A percentile compares a stretch with the other conserved stretches of the same genome.
These are phyloP conservation scores for Emydomyces testavorans DNA, from an alignment of 2,329 filamentous ascomycete genomes.

Conservation along the genomic window DNA sequence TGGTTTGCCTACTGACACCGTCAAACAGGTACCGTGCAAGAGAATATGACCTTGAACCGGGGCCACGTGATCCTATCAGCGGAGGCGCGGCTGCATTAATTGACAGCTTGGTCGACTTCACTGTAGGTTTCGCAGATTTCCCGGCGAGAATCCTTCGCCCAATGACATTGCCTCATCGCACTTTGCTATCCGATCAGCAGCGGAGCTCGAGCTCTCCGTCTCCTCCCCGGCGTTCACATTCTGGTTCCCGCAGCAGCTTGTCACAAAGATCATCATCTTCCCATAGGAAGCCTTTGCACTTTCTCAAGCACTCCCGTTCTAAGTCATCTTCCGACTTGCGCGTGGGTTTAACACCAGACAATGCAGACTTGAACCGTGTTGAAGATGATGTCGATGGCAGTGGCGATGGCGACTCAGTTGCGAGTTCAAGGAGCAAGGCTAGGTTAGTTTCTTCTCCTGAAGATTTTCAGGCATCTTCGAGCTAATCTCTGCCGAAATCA, in stretches of 20 bases:
- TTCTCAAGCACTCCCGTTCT: neutral
- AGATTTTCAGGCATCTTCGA: neutral
- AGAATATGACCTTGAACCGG: conserved; percentile 67
- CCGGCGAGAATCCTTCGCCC: conserved; percentile 42
- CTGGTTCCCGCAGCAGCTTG: neutral
- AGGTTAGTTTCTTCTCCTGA: neutral
- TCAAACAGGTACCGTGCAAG: conserved; percentile 39
- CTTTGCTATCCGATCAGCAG: neutral
- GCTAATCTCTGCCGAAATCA: neutral
- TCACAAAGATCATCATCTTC: neutral
- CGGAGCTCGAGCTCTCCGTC: neutral
- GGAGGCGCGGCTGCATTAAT: conserved; percentile 66
- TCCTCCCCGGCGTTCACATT: neutral
- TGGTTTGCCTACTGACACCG: neutral
- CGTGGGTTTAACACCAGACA: neutral
- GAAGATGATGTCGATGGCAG: neutral
- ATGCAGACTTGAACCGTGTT: neutral
- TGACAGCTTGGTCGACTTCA: conserved; percentile 69
- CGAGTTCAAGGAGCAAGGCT: conserved; percentile 1
- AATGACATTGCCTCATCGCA: neutral
- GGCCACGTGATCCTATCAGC: conserved; percentile 67
- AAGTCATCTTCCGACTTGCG: neutral
- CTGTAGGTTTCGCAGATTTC: conserved; percentile 70
- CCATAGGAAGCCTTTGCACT: neutral
- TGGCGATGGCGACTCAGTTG: neutral